These are phyloP conservation scores for Coemansia guatemalensis DNA, from an alignment of 192 early-diverging fungal genomes.

Conservation along the genomic window DNA sequence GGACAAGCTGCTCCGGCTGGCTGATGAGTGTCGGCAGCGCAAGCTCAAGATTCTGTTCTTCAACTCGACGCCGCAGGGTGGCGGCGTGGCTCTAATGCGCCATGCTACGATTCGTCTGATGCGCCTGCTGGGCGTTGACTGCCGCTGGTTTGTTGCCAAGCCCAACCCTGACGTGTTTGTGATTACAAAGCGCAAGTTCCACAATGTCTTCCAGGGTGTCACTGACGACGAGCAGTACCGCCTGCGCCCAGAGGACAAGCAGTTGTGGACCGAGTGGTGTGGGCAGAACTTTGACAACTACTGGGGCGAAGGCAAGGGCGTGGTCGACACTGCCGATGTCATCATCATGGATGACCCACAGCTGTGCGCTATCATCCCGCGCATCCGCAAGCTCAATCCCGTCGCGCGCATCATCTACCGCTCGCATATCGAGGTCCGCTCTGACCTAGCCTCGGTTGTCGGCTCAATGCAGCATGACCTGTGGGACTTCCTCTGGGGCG, in stretches of 20 bases:
- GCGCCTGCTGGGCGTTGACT: conserved; percentile 64
- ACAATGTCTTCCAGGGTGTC: conserved; percentile 86
- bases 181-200: conserved; percentile 86
- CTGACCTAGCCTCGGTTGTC: conserved; percentile 64
- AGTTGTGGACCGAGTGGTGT: conserved; percentile 61
- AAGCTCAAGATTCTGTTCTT: conserved; percentile 70
- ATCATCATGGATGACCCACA: conserved; percentile 89
- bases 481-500: conserved; percentile 74
- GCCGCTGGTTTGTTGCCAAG: conserved; percentile 75
- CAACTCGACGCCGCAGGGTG: conserved; percentile 83
- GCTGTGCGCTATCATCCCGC: conserved; percentile 76
- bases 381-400: conserved; percentile 70
- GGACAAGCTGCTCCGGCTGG: conserved; percentile 60
- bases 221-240: conserved; percentile 57
- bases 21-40: conserved; percentile 56
- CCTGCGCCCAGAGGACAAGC: conserved; percentile 61
- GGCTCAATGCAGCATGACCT: conserved; percentile 70
- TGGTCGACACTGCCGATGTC: conserved; percentile 69
- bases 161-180: conserved; percentile 85
- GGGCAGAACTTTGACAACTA: conserved; percentile 71
- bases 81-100: conserved; percentile 87
- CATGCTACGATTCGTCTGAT: conserved; percentile 76
- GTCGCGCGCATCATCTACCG: conserved; percentile 72
- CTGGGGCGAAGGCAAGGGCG: conserved; percentile 69
- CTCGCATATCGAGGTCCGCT: conserved; percentile 80